Evolutionary conservation across 805 yeast species (phyloP).

Genomic region (Wickerhamiella parazyma): DNA sequence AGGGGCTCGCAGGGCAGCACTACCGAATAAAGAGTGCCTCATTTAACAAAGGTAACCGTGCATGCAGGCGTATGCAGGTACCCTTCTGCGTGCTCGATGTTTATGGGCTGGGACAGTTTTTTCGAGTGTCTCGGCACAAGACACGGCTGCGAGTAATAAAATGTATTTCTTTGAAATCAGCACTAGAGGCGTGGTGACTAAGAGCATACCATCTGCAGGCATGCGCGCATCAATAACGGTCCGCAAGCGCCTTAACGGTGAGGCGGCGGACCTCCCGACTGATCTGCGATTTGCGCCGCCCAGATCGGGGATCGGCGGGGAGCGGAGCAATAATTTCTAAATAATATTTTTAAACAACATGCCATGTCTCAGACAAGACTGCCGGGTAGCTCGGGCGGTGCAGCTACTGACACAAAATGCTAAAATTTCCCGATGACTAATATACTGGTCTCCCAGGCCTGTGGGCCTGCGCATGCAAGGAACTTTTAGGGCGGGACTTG

Average conservation of each 20-base stretch:
- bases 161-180: too few species aligned
- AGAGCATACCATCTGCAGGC: not conserved
- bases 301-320: not conserved
- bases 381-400: not conserved
- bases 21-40: too few species aligned
- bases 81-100: not conserved
- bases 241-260: not conserved
- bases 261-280: not conserved
- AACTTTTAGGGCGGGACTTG: slow-evolving; percentile 3
- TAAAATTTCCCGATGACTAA: not conserved
- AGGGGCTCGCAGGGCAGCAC: too few species aligned
- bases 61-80: not conserved
- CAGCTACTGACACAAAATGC: not conserved
- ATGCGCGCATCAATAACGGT: not conserved
- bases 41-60: not conserved
- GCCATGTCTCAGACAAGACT: not conserved
- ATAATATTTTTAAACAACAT: not conserved
- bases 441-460: not conserved
- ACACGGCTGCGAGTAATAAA: not conserved
- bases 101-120: too few species aligned
- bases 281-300: not conserved
- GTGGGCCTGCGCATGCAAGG: slow-evolving; percentile 6
- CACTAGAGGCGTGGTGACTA: not conserved
- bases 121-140: not conserved
- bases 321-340: not conserved